Conservation (phyloP, 164 flowering plant genomes). For the Litsea cubeba region DNA sequence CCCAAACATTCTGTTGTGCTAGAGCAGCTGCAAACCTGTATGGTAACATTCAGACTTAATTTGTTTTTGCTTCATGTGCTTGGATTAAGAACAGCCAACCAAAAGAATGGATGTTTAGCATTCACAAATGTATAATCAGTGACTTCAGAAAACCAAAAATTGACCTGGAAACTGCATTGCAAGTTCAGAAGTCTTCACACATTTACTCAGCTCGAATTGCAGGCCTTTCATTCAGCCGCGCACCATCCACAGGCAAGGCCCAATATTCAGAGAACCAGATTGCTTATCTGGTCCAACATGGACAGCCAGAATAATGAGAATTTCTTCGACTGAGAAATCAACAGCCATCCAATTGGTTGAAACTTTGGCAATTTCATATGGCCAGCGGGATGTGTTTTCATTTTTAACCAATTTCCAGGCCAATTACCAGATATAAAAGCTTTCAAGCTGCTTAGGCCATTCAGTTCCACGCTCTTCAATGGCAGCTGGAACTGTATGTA, state of each 20-base stretch:
- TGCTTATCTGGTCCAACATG: not conserved
- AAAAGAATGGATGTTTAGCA: not conserved
- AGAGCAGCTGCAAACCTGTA: slow-evolving; percentile 93
- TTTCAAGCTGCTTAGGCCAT: slow-evolving; percentile 91
- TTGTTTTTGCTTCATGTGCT: not conserved
- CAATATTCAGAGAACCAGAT: not conserved
- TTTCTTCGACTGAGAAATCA: not conserved
- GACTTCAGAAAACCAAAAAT: not conserved
- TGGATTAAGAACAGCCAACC: not conserved
- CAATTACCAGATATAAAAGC: slow-evolving; percentile 11
- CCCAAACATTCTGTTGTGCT: slow-evolving; percentile 69
- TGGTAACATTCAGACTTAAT: slow-evolving; percentile 1
- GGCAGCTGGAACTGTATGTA: slow-evolving; percentile 71
- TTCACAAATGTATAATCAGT: not conserved
- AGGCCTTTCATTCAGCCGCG: not conserved
- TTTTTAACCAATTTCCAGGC: no score
- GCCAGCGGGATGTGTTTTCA: not conserved
- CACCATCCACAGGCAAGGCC: not conserved
- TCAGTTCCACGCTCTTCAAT: slow-evolving; percentile 86
- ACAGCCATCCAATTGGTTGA: not conserved
- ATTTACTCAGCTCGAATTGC: no score
- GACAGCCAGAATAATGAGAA: not conserved
- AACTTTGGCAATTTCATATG: not conserved
- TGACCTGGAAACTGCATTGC: not conserved
- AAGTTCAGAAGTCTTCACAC: not conserved